Evolutionary conservation across 2,329 filamentous ascomycete genomes (phyloP), one percentile per base, ranked within the genome.

Genomic region (Neocatenulostroma microsporum): DNA sequence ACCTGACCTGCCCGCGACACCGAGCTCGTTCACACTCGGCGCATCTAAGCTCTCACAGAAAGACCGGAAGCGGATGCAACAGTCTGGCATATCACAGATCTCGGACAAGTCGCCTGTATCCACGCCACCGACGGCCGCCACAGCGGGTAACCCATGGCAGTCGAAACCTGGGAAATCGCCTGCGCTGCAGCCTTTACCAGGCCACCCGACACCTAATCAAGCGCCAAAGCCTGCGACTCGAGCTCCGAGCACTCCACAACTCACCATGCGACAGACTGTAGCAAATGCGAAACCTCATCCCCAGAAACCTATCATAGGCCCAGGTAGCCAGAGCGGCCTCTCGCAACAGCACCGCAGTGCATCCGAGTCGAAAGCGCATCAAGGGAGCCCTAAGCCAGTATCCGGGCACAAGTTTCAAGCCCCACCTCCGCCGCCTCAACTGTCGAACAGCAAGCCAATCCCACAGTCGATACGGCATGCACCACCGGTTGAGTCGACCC

Each of bases 41-140:
- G 58, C 65, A 24, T 61, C 66, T 0, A 94, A 84, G 56, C 62
- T 94, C 48, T 94, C 88, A 0, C 91, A 96, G 51, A 94, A 91
- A 55, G 88, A 95, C 58, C 79, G 87, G 15, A 96, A 94, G 64
- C 84, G 76, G 55, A 76, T 87, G 46, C 76, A 86, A 50, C 81
- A 86, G 51, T 72, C 21, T 35, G 37, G n/a, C 40, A 24, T 17
- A 10, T 3, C 17, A 5, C 34, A 30, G 14, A 7, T 15, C 24
- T 5, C 8, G 13, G 12, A 19, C 24, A 39, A 17, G 18, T 7
- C 13, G 14, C 6, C 9, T 5, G 29, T 23, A 19, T 5, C 14
- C 6, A 4, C 36, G 14, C 5, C 24, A 12, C 23, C 14, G 20
- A 21, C 33, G 21, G 21, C 26, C 6, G 21, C 28, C 17, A 11